Base-by-base conservation (phyloP, 768 basidiomycete species). In the Leucocoprinus birnbaumii region DNA sequence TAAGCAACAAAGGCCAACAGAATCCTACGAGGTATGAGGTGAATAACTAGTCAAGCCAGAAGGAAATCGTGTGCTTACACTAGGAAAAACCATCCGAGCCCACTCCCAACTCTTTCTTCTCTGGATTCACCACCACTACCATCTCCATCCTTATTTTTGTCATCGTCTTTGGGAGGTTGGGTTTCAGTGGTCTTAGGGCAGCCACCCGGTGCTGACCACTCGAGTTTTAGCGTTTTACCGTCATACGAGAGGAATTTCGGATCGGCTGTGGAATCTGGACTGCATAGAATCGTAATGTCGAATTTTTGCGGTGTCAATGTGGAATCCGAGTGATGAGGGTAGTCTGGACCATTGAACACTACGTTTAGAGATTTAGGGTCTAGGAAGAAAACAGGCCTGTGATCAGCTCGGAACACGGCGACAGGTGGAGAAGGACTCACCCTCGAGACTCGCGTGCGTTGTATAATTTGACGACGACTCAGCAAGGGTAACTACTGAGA, bases 71-170 rank as follows among this genome's bases (percentile, higher is more conserved):
- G 53, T 14, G 69, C 89, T 68, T 68, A 89, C 91, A 92, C 74
- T 26, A 92, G 74, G 76, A 94, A 89, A 74, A 94, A 94, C 80
- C 89, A 93, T 2, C 90, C 87, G n/a, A 95, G 72, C 21, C 87
- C 89, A 67, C 85, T 90, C 3, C 86, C 87, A 22, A 82, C 78
- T 47, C 62, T 71, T 59, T 77, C 70, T 2, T 74, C 65, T 11
- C 11, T 11, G n/a, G n/a, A n/a, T 34, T 67, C 63, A 57, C 58
- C 59, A 11, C 60, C 60, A 14, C 65, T 62, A 31, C 61, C 66
- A 6, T 67, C 66, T 11, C 66, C 63, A 35, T 61, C 66, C 5
- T 67, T 66, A 37, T 68, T 67, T 26, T 76, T 77, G 8, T 63
- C 47, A 9, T 65, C 65, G 22, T 67, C 63, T 27, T 67, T 65